These are phyloP conservation scores for Xylaria bambusicola DNA, from an alignment of 495 filamentous ascomycete genomes.

Conservation along the genomic window DNA sequence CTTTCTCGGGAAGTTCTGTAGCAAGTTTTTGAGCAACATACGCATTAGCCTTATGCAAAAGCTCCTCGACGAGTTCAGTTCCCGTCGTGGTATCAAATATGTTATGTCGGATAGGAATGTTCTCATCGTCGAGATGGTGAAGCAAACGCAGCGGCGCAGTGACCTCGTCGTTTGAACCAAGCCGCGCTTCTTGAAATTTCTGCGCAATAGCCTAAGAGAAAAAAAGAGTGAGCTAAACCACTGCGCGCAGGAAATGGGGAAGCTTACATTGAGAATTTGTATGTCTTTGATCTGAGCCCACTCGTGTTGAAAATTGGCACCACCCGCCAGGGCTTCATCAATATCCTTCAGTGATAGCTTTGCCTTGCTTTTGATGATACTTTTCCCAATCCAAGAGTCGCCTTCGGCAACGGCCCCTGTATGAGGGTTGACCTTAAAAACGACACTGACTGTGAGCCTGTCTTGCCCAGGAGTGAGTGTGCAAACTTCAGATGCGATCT, in stretches of 20 bases:
- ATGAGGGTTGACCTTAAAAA: slow-evolving; percentile 81
- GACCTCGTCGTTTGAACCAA: slow-evolving; percentile 72
- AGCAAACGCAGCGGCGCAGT: slow-evolving; percentile 85
- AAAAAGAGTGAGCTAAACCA: slow-evolving; percentile 33
- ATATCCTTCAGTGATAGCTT: slow-evolving; percentile 83
- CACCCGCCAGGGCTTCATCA: slow-evolving; percentile 70
- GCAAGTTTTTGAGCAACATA: slow-evolving; percentile 85
- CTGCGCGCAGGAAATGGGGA: not conserved
- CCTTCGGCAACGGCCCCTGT: slow-evolving; percentile 77
- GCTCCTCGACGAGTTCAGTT: slow-evolving; percentile 92
- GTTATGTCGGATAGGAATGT: slow-evolving; percentile 93
- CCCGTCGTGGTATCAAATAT: slow-evolving; percentile 89
- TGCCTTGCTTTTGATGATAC: slow-evolving; percentile 85
- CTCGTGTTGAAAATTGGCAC: slow-evolving; percentile 57
- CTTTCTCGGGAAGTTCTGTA: slow-evolving; percentile 82
- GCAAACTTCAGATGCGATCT: slow-evolving; percentile 82
- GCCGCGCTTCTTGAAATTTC: slow-evolving; percentile 84
- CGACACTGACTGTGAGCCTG: slow-evolving; percentile 85
- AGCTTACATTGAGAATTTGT: slow-evolving; percentile 69
- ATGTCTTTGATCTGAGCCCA: slow-evolving; percentile 70
- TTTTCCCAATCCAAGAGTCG: slow-evolving; percentile 91
- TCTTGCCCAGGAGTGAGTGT: slow-evolving; percentile 84
- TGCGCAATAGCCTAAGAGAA: slow-evolving; percentile 74
- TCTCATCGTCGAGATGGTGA: slow-evolving; percentile 96
- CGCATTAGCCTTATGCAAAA: slow-evolving; percentile 86